Evolutionary conservation across 2,329 filamentous ascomycete genomes (phyloP).

Genomic region (Cytospora paraplurivora): DNA sequence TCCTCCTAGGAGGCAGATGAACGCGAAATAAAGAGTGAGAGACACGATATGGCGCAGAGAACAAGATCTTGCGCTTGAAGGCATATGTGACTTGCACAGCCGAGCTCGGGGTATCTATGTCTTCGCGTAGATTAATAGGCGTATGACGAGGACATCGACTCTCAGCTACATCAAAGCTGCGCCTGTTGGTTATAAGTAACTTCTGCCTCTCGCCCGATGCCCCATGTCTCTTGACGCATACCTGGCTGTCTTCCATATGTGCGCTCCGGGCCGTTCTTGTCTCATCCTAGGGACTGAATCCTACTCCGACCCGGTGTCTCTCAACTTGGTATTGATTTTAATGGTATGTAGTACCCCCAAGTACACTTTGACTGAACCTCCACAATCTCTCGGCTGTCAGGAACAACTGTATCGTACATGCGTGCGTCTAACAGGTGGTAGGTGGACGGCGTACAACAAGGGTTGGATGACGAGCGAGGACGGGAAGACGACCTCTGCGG

Average conservation of each 20-base stretch:
- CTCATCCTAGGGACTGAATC: not conserved
- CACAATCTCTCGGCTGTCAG: conserved; percentile 5
- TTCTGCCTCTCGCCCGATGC: too few relatives aligned
- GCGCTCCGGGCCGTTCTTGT: not conserved
- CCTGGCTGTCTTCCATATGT: not conserved
- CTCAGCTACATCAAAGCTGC: conserved; percentile 54
- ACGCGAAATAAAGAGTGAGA: not conserved
- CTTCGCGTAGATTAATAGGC: conserved; percentile 44
- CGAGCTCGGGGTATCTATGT: not conserved
- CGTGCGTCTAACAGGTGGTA: conserved; percentile 47
- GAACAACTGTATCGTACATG: conserved; percentile 45
- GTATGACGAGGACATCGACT: conserved; percentile 51
- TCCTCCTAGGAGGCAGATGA: too few relatives aligned
- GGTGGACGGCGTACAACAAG: conserved; percentile 54
- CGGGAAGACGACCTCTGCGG: conserved; percentile 49
- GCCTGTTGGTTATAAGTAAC: conserved; percentile 41
- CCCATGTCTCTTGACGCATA: not conserved
- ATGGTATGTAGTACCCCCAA: too few relatives aligned
- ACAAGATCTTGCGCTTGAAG: not conserved
- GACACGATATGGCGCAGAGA: not conserved
- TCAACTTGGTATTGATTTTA: not conserved
- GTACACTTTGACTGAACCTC: not conserved
- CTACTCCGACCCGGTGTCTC: not conserved
- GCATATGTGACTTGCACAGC: not conserved
- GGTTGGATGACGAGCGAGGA: conserved; percentile 52